Evolutionary conservation across 306 rosid species (phyloP), one percentile per base, ranked within the genome.

Genomic region (Notholithocarpus densiflorus): DNA sequence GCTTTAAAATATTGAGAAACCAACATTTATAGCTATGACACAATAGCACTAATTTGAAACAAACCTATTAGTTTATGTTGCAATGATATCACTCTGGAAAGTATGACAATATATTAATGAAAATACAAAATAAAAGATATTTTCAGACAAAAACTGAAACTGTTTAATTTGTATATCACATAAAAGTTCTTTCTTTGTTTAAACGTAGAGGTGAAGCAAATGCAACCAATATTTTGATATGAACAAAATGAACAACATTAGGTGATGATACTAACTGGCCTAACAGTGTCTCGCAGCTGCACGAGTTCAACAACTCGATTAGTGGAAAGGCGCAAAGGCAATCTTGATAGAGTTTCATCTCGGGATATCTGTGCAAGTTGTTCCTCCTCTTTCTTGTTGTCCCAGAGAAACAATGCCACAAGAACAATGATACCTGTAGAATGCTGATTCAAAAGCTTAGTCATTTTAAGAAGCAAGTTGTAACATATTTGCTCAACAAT

Each of bases 321-420:
- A 65, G 99, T 93, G 88, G 99, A 91, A 76, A 95, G 97, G 81
- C 93, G 96, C 86, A 95, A 77, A 75, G 99, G 99, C 91, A 95
- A 75, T 82, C 99, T 93, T 18, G 98, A 95, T 64, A 95, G 76
- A 37, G 90, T 91, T 87, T 95, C 98, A 84, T 93, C 70, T 73
- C 97, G 89, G 60, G 98, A 74, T 86, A 95, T 95, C 83, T 91
- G 96, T 23, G 92, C 89, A 74, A 93, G 87, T 70, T 95, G 99
- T 72, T 95, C 98, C 88, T 93, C 99, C 74, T 95, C 99, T 86
- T 89, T 95, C 89, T 90, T 95, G 82, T 87, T 93, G 79, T 95
- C 98, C 99, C 99, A 95, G n/a, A 95, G 43, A 81, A 91, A 90
- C 80, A 95, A 83, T 52, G 96, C 97, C 87, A 87, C 90, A 78